Conservation (phyloP, 805 yeast genomes). For the Spathaspora arborariae region DNA sequence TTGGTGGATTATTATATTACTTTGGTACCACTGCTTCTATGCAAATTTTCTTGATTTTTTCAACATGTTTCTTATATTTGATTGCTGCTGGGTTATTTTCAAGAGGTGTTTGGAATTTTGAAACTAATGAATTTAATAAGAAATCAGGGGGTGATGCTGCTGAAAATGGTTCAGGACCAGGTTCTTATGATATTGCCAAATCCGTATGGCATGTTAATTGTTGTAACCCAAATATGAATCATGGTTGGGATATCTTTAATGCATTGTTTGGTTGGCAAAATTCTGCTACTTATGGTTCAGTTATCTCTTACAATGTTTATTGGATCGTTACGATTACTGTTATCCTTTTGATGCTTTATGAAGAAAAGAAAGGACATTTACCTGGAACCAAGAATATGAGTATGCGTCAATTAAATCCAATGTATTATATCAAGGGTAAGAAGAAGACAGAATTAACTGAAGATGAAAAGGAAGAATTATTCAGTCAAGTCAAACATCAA, state of each 20-base stretch:
- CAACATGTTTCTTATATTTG: conserved; percentile 82
- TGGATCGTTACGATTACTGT: conserved; percentile 66
- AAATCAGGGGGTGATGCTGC: conserved; percentile 89
- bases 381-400: conserved; percentile 52
- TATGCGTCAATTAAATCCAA: conserved; percentile 28
- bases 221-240: conserved; percentile 84
- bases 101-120: conserved; percentile 85
- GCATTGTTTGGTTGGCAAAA: conserved; percentile 94
- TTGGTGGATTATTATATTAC: conserved; percentile 67
- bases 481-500: conserved; percentile 25
- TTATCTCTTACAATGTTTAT: conserved; percentile 77
- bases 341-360: conserved; percentile 60
- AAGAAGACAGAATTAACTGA: conserved; percentile 44
- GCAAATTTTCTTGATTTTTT: conserved; percentile 76
- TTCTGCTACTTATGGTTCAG: conserved; percentile 87
- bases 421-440: conserved; percentile 32
- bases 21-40: conserved; percentile 76
- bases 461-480: conserved; percentile 50
- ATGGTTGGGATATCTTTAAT: conserved; percentile 95
- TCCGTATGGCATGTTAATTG: conserved; percentile 94
- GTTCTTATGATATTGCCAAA: conserved; percentile 74
- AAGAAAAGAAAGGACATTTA: conserved; percentile 76
- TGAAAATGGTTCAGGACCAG: conserved; percentile 86
- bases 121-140: conserved; percentile 56
- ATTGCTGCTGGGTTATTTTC: conserved; percentile 90